phyloP scores from a whole-genome alignment of 140 eudicot species.

The Anethum foeniculum region DNA sequence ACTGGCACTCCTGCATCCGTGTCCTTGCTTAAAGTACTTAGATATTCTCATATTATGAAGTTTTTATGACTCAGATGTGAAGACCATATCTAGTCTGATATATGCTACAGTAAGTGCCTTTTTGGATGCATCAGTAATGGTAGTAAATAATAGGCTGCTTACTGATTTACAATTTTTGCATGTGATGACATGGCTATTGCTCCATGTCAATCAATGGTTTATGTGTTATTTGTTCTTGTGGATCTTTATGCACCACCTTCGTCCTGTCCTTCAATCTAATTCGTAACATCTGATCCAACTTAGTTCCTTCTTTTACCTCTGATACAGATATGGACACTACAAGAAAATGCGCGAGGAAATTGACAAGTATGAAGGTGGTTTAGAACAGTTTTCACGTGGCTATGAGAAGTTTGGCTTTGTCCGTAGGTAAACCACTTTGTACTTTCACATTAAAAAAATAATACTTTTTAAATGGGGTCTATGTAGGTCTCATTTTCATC shows the following conservation, averaged over 20 bases:
- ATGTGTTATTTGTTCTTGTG: not conserved
- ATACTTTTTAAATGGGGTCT: not conserved
- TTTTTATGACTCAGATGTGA: not conserved
- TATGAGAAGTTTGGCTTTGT: conserved; percentile 88
- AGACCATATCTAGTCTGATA: not conserved
- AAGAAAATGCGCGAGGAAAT: conserved; percentile 78
- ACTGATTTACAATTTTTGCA: not conserved
- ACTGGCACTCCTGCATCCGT: no score
- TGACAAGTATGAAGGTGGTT: conserved; percentile 85
- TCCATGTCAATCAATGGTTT: not conserved
- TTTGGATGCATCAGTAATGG: not conserved
- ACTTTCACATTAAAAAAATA: not conserved
- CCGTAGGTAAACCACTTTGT: conserved; percentile 53
- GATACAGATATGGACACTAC: conserved; percentile 63
- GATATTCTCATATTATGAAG: not conserved
- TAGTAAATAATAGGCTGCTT: not conserved
- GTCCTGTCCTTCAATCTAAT: not conserved
- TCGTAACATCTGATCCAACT: not conserved
- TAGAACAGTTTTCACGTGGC: conserved; percentile 93
- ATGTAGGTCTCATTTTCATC: conserved; percentile 1
- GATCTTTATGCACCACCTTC: not conserved
- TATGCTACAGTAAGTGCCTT: not conserved
- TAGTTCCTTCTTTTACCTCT: conserved; percentile 11
- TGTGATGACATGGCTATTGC: not conserved
- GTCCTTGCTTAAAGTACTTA: not conserved